Percentiles rank a stretch among this genome's conserved stretches.
These are phyloP conservation scores for Hericium erinaceus DNA, from an alignment of 768 basidiomycete species.

Conservation along the genomic window DNA sequence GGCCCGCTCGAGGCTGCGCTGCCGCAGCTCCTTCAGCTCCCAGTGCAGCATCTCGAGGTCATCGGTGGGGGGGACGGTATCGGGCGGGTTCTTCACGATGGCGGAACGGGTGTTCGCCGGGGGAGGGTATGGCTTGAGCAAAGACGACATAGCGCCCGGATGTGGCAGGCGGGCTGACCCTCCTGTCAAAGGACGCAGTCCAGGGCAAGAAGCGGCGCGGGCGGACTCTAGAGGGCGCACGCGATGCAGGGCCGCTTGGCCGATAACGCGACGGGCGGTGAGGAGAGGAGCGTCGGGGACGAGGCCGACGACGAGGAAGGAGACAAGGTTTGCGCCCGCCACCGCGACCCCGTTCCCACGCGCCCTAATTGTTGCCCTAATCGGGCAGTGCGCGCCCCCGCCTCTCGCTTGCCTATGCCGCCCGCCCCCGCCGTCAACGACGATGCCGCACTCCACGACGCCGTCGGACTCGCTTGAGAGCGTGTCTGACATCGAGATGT, in stretches of 20 bases:
- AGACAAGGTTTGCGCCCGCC: conserved; percentile 17
- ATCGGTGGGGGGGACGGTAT: conserved; percentile 59
- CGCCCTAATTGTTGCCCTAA: not conserved
- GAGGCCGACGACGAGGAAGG: not conserved
- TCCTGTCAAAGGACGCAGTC: not conserved
- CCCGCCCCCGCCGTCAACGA: not conserved
- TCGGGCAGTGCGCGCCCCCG: not conserved
- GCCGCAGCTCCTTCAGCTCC: conserved; percentile 48
- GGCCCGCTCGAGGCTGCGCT: conserved; percentile 48
- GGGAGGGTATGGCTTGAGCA: conserved; percentile 39
- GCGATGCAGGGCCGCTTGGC: too few species aligned
- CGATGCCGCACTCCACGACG: not conserved
- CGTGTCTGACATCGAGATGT: conserved; percentile 25
- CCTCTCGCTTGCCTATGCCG: not conserved
- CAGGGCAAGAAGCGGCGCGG: not conserved
- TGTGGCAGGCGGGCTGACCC: conserved; percentile 3
- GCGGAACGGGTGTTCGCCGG: conserved; percentile 46
- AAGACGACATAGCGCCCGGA: conserved; percentile 45
- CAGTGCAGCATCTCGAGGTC: conserved; percentile 58
- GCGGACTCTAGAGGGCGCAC: too few species aligned
- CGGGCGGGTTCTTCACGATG: conserved; percentile 54
- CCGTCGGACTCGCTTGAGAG: conserved; percentile 1
- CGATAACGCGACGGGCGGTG: not conserved
- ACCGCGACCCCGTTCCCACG: conserved; percentile 12
- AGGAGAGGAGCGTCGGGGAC: not conserved